Conservation (phyloP, 805 yeast species). For the Barnettozyma siamensis region DNA sequence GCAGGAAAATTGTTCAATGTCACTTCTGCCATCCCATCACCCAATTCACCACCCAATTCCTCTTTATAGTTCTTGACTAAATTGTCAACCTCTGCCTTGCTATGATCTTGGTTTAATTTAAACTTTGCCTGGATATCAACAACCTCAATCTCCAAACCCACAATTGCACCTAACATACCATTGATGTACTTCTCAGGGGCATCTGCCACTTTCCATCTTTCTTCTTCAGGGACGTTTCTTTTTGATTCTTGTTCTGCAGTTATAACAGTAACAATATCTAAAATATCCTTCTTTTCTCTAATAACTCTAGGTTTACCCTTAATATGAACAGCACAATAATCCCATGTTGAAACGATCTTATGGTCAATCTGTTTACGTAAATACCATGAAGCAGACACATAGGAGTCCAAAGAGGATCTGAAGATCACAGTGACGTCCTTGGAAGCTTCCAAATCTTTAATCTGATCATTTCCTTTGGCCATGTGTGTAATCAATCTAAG, state of each 20-base stretch:
- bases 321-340: slow-evolving; percentile 51
- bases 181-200: slow-evolving; percentile 47
- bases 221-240: slow-evolving; percentile 24
- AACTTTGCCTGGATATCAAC: slow-evolving; percentile 43
- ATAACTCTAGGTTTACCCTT: slow-evolving; percentile 44
- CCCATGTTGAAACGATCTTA: slow-evolving; percentile 69
- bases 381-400: slow-evolving; percentile 57
- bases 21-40: slow-evolving; percentile 3
- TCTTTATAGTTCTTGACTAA: slow-evolving; percentile 41
- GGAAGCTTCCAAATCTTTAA: slow-evolving; percentile 30
- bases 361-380: slow-evolving; percentile 49
- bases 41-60: slow-evolving; percentile 31
- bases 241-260: slow-evolving; percentile 42
- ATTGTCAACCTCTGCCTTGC: slow-evolving; percentile 42
- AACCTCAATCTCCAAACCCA: slow-evolving; percentile 51
- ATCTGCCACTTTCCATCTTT: slow-evolving; percentile 49
- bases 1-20: background rate
- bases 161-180: slow-evolving; percentile 42
- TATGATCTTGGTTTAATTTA: slow-evolving; percentile 51
- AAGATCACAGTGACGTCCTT: slow-evolving; percentile 44
- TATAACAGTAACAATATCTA: slow-evolving; percentile 37
- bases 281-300: slow-evolving; percentile 39
- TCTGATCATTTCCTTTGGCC: slow-evolving; percentile 47
- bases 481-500: slow-evolving; percentile 48
- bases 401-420: slow-evolving; percentile 41